Conservation (phyloP, 1,139 yeast genomes). For the Candida gigantensis region DNA sequence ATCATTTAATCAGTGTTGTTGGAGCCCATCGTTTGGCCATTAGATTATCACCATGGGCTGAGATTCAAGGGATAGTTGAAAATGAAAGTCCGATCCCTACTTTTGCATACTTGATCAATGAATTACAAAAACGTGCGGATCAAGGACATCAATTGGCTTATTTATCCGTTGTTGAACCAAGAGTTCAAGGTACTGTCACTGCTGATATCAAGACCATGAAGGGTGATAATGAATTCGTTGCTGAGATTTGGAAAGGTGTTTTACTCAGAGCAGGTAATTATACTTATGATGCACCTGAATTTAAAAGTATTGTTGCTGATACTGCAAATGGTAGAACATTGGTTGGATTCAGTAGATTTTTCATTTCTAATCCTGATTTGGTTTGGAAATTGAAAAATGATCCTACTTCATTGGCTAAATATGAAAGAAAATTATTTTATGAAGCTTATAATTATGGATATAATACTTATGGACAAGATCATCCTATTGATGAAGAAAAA, state of each 20-base stretch:
- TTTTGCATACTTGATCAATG: constrained; percentile 35
- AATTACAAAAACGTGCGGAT: constrained; percentile 41
- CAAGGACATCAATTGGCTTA: constrained; percentile 47
- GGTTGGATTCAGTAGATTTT: constrained; percentile 49
- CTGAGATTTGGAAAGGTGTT: constrained; percentile 50
- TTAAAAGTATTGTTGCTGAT: constrained; percentile 22
- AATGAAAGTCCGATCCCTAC: constrained; percentile 35
- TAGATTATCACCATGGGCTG: constrained; percentile 63
- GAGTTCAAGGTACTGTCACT: constrained; percentile 20
- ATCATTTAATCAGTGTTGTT: constrained; percentile 48
- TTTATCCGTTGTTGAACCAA: constrained; percentile 54
- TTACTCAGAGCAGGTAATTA: constrained; percentile 51
- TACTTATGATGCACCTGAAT: constrained; percentile 26
- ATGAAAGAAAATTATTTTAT: constrained; percentile 27
- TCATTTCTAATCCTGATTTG: constrained; percentile 56
- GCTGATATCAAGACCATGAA: constrained; percentile 13
- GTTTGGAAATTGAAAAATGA: constrained; percentile 41
- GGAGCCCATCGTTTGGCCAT: constrained; percentile 57
- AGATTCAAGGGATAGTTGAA: constrained; percentile 41
- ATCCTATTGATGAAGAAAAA: constrained; percentile 18
- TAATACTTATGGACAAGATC: constrained; percentile 21
- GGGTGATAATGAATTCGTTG: constrained; percentile 36
- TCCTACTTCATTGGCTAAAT: constrained; percentile 38
- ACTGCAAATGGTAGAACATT: constrained; percentile 39
- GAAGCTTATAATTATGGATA: constrained; percentile 25